Evolutionary conservation across 2,329 filamentous ascomycete genomes (phyloP).

Genomic region (Immersiporthe knoxdaviesiana): DNA sequence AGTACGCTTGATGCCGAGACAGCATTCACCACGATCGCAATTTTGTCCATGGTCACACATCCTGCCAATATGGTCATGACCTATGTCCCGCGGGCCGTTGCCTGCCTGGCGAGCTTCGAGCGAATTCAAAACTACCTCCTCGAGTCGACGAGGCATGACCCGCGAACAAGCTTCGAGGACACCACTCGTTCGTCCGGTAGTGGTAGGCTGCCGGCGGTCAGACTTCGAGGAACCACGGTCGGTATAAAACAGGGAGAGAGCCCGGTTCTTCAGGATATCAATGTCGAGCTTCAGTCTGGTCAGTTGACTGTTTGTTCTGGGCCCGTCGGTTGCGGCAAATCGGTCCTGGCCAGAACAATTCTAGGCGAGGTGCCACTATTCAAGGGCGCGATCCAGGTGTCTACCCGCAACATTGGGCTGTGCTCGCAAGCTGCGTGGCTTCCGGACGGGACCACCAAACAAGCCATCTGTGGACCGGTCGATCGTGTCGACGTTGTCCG

Average conservation of each 20-base stretch:
- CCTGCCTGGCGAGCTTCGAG: conserved; percentile 41
- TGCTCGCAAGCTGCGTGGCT: conserved; percentile 45
- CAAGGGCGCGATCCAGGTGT: conserved; percentile 35
- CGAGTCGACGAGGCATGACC: neutral
- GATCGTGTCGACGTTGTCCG: conserved; percentile 32
- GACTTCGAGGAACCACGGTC: conserved; percentile 27
- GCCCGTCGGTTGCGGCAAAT: conserved; percentile 38
- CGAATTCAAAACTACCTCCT: conserved; percentile 43
- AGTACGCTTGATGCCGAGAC: conserved; percentile 39
- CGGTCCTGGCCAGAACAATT: conserved; percentile 35
- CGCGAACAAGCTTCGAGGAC: neutral
- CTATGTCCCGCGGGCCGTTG: conserved; percentile 40
- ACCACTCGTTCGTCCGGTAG: too few relatives aligned
- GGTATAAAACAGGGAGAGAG: conserved; percentile 7
- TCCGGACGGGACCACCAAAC: conserved; percentile 39
- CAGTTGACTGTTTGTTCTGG: conserved; percentile 37
- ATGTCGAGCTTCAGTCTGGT: conserved; percentile 32
- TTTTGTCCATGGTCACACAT: conserved; percentile 45
- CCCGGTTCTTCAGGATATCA: conserved; percentile 33
- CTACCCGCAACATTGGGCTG: conserved; percentile 39
- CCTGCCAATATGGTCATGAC: conserved; percentile 51
- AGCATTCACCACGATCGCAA: conserved; percentile 45
- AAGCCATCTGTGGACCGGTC: conserved; percentile 36
- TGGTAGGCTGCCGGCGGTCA: conserved; percentile 6
- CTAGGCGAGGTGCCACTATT: conserved; percentile 37